Evolutionary conservation across 2,329 filamentous ascomycete species (phyloP), one percentile per base, ranked within the genome.

Genomic region (Paecilomyces sp.): DNA sequence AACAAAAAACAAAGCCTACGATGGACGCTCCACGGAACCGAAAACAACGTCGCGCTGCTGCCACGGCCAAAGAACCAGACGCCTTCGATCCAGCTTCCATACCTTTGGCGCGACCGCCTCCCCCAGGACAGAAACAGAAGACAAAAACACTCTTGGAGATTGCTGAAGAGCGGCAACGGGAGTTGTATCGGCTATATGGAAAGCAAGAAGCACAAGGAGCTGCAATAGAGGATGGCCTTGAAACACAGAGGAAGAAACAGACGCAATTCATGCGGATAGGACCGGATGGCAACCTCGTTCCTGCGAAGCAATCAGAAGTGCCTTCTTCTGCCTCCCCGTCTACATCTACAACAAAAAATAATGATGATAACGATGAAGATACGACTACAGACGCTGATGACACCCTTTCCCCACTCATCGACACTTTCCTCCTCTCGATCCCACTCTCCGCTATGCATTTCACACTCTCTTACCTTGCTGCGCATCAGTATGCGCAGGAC

Each of bases 401-500:
- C 13, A 58, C 61, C 25, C 57, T 41, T 12, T 54, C 18, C 22
- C 75, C 77, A 2, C 61, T 78, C 36, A 64, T 79, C 58, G 77
- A 80, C 62, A 79, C 78, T 2, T 55, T 79, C 3, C 68, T 80
- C 22, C 71, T 79, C 28, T 73, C 77, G 1, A 50, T 77, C 6
- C 75, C 77, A 0, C 70, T 80, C 22, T 74, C 76, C 18, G 72
- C 72, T 33, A 67, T 80, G 11, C 77, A 80, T 64, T 71, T 79
- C 59, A 80, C 78, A 3, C 70, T 80, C 34, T 71, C 74, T 36
- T 78, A 76, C 62, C 70, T 80, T 33, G 77, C 78, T 1, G 75
- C 77, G 13, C 76, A 80, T 64, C 78, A 80, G 64, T 80, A 79
- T 63, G 75, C 76, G 1, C 71, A 79, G 66, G 65, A 69, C 3